Conservation (phyloP, 345 rosid species). For the Eutrema heterophyllum region DNA sequence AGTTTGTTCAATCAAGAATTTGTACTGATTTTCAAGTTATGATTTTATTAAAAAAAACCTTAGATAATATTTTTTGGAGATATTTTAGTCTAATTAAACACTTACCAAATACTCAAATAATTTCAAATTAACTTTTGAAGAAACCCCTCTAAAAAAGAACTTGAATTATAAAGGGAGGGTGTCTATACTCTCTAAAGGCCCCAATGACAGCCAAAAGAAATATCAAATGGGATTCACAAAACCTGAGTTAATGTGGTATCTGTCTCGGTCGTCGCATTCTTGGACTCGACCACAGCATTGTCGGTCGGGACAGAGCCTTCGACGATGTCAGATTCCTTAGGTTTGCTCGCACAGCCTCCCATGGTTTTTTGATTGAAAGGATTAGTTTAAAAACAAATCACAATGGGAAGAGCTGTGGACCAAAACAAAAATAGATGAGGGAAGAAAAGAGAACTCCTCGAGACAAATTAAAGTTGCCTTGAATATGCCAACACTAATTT, state of each 20-base stretch:
- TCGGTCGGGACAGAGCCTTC: slow-evolving; percentile 14
- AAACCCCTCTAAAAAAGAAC: too few relatives aligned
- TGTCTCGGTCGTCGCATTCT: slow-evolving; percentile 6
- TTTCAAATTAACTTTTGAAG: too few relatives aligned
- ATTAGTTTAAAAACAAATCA: not conserved
- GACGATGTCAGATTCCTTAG: slow-evolving; percentile 33
- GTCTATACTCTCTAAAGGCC: too few relatives aligned
- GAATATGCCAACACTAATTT: not conserved
- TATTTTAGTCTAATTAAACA: too few relatives aligned
- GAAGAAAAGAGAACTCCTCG: slow-evolving; percentile 2
- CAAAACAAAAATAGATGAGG: not conserved
- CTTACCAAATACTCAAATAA: too few relatives aligned
- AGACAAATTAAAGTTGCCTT: slow-evolving; percentile 2
- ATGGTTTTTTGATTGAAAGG: not conserved
- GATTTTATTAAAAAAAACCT: too few relatives aligned
- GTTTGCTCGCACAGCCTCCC: slow-evolving; percentile 36
- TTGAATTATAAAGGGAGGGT: too few relatives aligned
- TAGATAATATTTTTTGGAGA: too few relatives aligned
- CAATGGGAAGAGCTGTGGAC: slow-evolving; percentile 14
- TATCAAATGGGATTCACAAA: slow-evolving; percentile 4
- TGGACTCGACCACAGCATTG: slow-evolving; percentile 21
- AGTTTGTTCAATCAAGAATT: not conserved
- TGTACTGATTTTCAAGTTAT: not conserved
- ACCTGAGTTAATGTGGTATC: slow-evolving; percentile 19
- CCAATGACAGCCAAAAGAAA: not conserved